Conservation (phyloP, 495 filamentous ascomycete species). For the Hyaloscypha hepaticicola region DNA sequence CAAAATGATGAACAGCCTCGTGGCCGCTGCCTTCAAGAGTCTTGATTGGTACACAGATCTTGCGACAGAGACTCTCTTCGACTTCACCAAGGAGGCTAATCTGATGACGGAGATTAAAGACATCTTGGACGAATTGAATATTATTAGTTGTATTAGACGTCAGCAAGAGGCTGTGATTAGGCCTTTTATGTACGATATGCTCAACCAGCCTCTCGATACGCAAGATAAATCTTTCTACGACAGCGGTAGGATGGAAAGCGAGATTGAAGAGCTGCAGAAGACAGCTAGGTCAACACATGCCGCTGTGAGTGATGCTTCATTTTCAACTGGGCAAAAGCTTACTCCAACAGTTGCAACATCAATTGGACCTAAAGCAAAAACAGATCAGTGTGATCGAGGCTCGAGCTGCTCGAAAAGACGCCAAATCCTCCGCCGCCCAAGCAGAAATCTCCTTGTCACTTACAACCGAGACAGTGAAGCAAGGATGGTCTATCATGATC, state of each 20-base stretch:
- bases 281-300: background rate
- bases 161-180: background rate
- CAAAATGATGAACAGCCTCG: background rate
- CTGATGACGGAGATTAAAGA: conserved; percentile 1
- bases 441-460: background rate
- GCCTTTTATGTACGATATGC: background rate
- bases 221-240: background rate
- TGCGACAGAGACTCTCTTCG: background rate
- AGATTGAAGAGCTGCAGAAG: background rate
- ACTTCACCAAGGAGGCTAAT: background rate
- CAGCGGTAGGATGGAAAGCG: background rate
- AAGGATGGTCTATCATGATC: background rate
- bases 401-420: background rate
- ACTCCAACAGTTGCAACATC: conserved; percentile 1
- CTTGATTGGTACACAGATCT: background rate
- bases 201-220: background rate
- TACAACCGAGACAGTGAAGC: background rate
- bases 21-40: background rate
- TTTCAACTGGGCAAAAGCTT: background rate
- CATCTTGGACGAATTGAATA: background rate
- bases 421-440: background rate
- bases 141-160: background rate
- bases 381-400: background rate
- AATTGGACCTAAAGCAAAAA: background rate
- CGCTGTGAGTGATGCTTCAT: background rate